These are phyloP conservation scores for Cadophora malorum DNA, from an alignment of 2,329 filamentous ascomycete species.

Conservation along the genomic window DNA sequence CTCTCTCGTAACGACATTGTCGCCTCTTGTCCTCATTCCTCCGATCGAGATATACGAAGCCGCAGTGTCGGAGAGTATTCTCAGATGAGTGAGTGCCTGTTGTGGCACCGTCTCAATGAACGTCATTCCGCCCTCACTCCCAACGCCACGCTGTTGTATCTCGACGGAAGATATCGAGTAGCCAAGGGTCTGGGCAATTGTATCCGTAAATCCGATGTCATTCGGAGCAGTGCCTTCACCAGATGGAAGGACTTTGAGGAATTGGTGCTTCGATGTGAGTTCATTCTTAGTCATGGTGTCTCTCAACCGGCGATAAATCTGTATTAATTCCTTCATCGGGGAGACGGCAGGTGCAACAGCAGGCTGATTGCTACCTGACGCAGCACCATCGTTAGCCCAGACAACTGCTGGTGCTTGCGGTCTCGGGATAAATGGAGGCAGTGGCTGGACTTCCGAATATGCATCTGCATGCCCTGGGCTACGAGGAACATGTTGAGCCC, in stretches of 20 bases:
- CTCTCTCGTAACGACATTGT: constrained; percentile 69
- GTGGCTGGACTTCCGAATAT: constrained; percentile 6
- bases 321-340: constrained; percentile 60
- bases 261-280: constrained; percentile 50
- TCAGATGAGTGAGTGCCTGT: constrained; percentile 82
- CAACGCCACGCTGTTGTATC: constrained; percentile 87
- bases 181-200: constrained; percentile 71
- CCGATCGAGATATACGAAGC: constrained; percentile 84
- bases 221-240: constrained; percentile 42
- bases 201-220: constrained; percentile 61
- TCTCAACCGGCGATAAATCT: constrained; percentile 65
- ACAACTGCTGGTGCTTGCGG: constrained; percentile 36
- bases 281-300: constrained; percentile 64
- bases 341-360: constrained; percentile 47
- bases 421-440: constrained; percentile 25
- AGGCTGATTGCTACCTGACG: constrained; percentile 46
- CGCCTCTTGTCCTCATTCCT: constrained; percentile 64
- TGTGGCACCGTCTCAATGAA: constrained; percentile 85
- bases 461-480: neutral
- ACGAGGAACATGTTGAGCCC: neutral
- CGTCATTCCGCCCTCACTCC: constrained; percentile 74
- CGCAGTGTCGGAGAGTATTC: constrained; percentile 86
- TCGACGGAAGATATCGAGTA: constrained; percentile 88
- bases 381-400: constrained; percentile 45
- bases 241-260: constrained; percentile 4